A percentile compares a stretch with the other conserved stretches of the same genome.
phyloP scores from a whole-genome alignment of 139 green algal genomes.

The Chlamydomonas urium region DNA sequence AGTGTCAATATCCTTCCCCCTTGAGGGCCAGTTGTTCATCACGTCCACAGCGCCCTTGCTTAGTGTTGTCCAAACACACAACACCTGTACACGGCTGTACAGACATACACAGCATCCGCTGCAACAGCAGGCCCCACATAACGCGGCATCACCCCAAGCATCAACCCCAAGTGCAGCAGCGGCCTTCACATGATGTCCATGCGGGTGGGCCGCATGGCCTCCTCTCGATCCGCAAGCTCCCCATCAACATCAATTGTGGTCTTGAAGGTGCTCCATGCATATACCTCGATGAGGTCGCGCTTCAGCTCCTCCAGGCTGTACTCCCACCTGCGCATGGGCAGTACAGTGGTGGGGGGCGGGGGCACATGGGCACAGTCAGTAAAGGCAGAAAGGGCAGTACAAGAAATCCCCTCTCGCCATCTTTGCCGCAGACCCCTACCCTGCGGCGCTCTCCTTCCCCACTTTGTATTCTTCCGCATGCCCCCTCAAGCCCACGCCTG shows the following conservation, averaged over 20 bases:
- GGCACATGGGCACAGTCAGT: not conserved
- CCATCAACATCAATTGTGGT: constrained; percentile 9
- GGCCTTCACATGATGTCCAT: not conserved
- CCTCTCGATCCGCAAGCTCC: not conserved
- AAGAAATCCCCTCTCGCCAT: not conserved
- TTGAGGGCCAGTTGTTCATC: too few relatives aligned
- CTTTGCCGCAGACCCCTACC: not conserved
- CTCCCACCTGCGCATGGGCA: constrained; percentile 10
- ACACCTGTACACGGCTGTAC: too few relatives aligned
- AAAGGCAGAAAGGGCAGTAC: not conserved
- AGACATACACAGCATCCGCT: too few relatives aligned
- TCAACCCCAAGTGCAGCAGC: too few relatives aligned
- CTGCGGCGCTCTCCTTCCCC: not conserved
- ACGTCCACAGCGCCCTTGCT: too few relatives aligned
- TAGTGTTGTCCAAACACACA: too few relatives aligned
- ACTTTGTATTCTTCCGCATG: not conserved
- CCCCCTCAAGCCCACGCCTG: not conserved
- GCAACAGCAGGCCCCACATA: too few relatives aligned
- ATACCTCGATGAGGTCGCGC: constrained; percentile 17
- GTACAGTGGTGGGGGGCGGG: not conserved
- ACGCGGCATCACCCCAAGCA: too few relatives aligned
- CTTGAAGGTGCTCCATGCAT: constrained; percentile 9
- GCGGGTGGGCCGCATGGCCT: not conserved
- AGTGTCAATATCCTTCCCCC: too few relatives aligned
- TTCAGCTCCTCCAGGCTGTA: constrained; percentile 6